Evolutionary conservation across 2,329 filamentous ascomycete species (phyloP).

Genomic region (Fusarium oligoseptatum): DNA sequence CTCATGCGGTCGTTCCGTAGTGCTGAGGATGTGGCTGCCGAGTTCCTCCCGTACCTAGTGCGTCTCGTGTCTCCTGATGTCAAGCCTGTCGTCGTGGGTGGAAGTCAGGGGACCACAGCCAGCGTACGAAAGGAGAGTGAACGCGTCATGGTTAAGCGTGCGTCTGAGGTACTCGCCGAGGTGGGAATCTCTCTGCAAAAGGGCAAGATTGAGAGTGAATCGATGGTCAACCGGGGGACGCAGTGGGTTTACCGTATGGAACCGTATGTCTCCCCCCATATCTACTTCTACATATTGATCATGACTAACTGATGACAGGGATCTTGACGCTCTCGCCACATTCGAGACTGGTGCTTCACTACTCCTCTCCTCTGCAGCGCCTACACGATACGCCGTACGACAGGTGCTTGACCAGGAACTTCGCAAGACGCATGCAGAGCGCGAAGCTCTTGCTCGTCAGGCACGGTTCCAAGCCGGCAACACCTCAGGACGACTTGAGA

Average conservation of each 20-base stretch:
- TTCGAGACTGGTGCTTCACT: slow-evolving; percentile 77
- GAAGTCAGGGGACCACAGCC: slow-evolving; percentile 75
- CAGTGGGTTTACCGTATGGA: slow-evolving; percentile 95
- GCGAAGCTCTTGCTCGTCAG: slow-evolving; percentile 75
- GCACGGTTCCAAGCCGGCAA: slow-evolving; percentile 71
- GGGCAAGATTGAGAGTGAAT: slow-evolving; percentile 80
- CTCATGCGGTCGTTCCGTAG: slow-evolving; percentile 84
- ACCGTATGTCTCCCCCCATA: slow-evolving; percentile 71
- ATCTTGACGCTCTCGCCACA: slow-evolving; percentile 81
- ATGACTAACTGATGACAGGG: slow-evolving; percentile 53
- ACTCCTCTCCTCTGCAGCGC: slow-evolving; percentile 71
- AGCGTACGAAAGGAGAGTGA: slow-evolving; percentile 91
- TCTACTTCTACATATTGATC: neutral
- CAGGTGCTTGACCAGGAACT: slow-evolving; percentile 95
- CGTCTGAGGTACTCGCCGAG: slow-evolving; percentile 86
- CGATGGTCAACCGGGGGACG: slow-evolving; percentile 68
- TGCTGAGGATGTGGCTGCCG: slow-evolving; percentile 80
- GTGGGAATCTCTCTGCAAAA: slow-evolving; percentile 85
- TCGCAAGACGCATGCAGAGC: slow-evolving; percentile 76
- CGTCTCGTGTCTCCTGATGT: slow-evolving; percentile 90
- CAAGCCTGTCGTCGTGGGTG: slow-evolving; percentile 87
- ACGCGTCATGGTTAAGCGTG: slow-evolving; percentile 82
- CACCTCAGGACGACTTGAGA: slow-evolving; percentile 38
- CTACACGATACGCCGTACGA: slow-evolving; percentile 90
- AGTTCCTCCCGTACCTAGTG: slow-evolving; percentile 86